These are phyloP conservation scores for Podila epigama DNA, from an alignment of 192 early-diverging fungal genomes.

Conservation along the genomic window DNA sequence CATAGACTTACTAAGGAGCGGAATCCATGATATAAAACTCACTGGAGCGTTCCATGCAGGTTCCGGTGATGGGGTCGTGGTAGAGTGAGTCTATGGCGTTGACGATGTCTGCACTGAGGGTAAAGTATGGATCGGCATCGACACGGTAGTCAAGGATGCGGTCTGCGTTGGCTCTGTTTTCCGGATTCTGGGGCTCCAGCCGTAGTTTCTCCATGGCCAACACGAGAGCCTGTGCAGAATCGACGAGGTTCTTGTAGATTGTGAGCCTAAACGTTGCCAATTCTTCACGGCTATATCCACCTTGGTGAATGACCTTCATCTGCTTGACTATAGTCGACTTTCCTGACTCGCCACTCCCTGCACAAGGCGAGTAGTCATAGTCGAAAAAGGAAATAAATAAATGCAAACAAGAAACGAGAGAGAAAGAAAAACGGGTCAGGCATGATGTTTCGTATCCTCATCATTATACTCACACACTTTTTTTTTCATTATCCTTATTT, in stretches of 20 bases:
- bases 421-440: background rate
- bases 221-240: conserved; percentile 81
- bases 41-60: conserved; percentile 69
- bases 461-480: background rate
- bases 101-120: conserved; percentile 69
- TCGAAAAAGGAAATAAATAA: background rate
- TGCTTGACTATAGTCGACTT: conserved; percentile 98
- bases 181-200: conserved; percentile 57
- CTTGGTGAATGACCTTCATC: conserved; percentile 97
- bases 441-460: too few relatives aligned
- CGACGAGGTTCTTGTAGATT: conserved; percentile 87
- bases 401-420: background rate
- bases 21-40: conserved; percentile 90
- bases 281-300: conserved; percentile 86
- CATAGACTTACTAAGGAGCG: conserved; percentile 75
- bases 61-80: conserved; percentile 68
- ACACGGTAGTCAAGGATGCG: conserved; percentile 47
- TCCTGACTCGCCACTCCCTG: conserved; percentile 63
- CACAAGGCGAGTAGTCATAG: background rate
- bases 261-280: conserved; percentile 76
- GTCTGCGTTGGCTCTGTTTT: conserved; percentile 52
- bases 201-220: conserved; percentile 72
- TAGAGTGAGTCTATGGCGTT: conserved; percentile 73
- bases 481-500: background rate
- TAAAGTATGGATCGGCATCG: conserved; percentile 56